Conservation (phyloP, 208 protist genomes). For the Polymyxa betae region DNA sequence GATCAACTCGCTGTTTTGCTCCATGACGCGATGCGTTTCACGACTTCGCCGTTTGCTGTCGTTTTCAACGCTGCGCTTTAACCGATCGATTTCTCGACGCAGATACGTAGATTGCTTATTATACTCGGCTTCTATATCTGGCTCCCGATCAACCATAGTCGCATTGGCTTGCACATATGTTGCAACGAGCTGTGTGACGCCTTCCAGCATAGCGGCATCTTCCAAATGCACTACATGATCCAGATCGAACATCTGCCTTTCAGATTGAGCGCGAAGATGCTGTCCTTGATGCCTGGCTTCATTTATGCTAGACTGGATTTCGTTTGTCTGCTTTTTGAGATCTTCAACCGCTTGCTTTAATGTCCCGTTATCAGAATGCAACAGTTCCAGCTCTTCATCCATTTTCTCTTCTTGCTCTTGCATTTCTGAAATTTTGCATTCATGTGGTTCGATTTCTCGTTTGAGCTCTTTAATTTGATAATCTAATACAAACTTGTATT, state of each 20-base stretch:
- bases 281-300: not conserved
- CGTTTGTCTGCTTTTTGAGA: not conserved
- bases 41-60: not conserved
- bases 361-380: not conserved
- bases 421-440: conserved; percentile 88
- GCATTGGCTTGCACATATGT: too few relatives aligned
- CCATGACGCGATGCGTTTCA: not conserved
- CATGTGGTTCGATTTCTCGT: conserved; percentile 92
- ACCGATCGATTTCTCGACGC: not conserved
- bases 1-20: not conserved
- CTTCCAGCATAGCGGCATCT: not conserved
- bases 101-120: not conserved
- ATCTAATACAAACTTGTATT: conserved; percentile 89
- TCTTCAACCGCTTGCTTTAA: not conserved
- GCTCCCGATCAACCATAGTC: too few relatives aligned
- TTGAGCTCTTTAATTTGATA: conserved; percentile 97
- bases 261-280: not conserved
- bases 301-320: not conserved
- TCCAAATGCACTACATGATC: not conserved
- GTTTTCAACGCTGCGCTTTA: not conserved
- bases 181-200: not conserved
- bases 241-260: not conserved
- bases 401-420: conserved; percentile 90
- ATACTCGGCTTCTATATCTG: not conserved
- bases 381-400: conserved; percentile 68